Evolutionary conservation across 805 yeast genomes (phyloP), one percentile per base, ranked within the genome.

Genomic region (Candida endomychidarum): DNA sequence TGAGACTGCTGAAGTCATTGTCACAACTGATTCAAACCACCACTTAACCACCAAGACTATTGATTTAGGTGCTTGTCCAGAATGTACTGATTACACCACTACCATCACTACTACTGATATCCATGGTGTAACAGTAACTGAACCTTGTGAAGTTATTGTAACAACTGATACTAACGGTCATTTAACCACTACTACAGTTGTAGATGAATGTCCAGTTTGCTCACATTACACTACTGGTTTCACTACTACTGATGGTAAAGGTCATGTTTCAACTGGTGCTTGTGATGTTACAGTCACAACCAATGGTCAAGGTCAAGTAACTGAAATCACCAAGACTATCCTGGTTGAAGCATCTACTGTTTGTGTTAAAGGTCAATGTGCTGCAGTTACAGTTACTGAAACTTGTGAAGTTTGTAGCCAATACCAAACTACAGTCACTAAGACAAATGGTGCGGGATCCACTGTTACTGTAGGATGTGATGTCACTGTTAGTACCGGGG

Each of bases 391-490:
- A 15, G 42, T 14, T 12, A 38, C 34, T 34, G 41, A 20, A 12
- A 35, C 34, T 11, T 37, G 50, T 51, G 14, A 27, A 23, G 35
- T 38, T 12, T 45, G 48, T 25, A 41, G 25, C 17, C 37, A 32
- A 14, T 41, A 45, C 22, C 18, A 19, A 11, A 47, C 50, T 6
- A 37, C 46, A 1, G 31, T 40, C 22, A 41, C 45, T 4, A 30
- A 22, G 4, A 42, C 46, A 8, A 46, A 39, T n/a, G 18, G 40
- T 21, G 45, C 32, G 14, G 50, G 53, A 12, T 38, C 36, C n/a
- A 37, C 42, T 3, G 40, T 40, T 7, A 54, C 57, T 8, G 49
- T 49, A 14, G 43, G 55, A 8, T 56, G 54, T 26, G 51, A 38
- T 11, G 43, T 42, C 16, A 19, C 25, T 14, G 42, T 43, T 19